phyloP scores from a whole-genome alignment of 208 protist species.

The Entamoeba nuttalli region DNA sequence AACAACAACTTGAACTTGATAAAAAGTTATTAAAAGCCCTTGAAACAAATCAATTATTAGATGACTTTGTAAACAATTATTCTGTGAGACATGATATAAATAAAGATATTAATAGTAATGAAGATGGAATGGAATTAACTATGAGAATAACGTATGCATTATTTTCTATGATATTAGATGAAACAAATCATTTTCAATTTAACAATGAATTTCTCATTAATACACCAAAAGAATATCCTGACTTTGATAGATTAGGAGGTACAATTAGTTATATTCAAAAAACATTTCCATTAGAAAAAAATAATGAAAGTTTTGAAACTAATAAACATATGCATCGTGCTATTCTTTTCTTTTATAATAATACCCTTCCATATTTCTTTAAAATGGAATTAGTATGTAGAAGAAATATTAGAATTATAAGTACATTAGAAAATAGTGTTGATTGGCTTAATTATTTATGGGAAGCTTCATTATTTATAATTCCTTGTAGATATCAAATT shows the following conservation, averaged over 20 bases:
- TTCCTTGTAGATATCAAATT: not conserved
- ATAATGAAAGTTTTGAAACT: not conserved
- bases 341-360: not conserved
- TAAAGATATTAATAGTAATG: not conserved
- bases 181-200: not conserved
- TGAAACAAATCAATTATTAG: not conserved
- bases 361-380: not conserved
- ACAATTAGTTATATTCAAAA: not conserved
- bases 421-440: not conserved
- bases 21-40: not conserved
- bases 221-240: not conserved
- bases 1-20: not conserved
- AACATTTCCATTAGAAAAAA: not conserved
- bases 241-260: not conserved
- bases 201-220: not conserved
- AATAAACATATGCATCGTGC: not conserved
- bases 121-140: not conserved
- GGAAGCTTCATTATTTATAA: not conserved
- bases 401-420: not conserved
- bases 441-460: not conserved
- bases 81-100: not conserved
- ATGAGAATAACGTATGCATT: not conserved
- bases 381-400: not conserved
- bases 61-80: not conserved
- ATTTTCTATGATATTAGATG: not conserved